Evolutionary conservation across 495 filamentous ascomycete species (phyloP), one percentile per base, ranked within the genome.

Genomic region (Penicillium angulare): DNA sequence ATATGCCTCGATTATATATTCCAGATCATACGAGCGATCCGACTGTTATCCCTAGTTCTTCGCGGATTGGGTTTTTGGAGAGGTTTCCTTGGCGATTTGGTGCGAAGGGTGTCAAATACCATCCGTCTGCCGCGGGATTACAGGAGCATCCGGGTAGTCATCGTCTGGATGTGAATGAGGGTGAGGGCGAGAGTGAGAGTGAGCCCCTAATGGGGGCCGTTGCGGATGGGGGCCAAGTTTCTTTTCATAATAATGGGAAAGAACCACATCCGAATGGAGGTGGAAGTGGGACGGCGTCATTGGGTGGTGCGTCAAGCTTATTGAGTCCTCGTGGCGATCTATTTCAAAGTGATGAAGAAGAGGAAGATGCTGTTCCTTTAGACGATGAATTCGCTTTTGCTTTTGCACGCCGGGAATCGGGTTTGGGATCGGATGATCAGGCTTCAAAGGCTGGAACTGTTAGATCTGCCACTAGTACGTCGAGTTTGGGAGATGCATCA

Each of bases 311-410:
- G 0, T 82, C 80, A n/a, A 93, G 91, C 52, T 96, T 91, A 3
- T 81, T 90, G 35, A 86, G 93, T 59, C 96, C 92, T n/a, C 79
- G 95, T 43, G 91, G 90, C 0, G 93, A 99, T 67, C 73, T 99
- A 17, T 92, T 96, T 55, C 90, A 89, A 1, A 97, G 92, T 57
- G 92, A 96, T 52, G 93, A 97, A 52, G 89, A 87, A 49, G 85
- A 90, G n/a, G n/a, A n/a, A 64, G 89, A 98, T 76, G 93, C 93
- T 1, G 83, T 97, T 20, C 91, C 93, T 1, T 72, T 98, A 43
- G 89, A 91, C 57, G 93, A 97, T 67, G 93, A 97, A 59, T 96
- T 97, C 57, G 83, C 89, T 1, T 83, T 96, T 69, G 80, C 82
- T 1, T 69, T 96, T 22, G 85, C 86, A 23, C 78, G 86, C 32